Percentiles rank a stretch among this genome's conserved stretches.
Conservation (phyloP, 164 flowering plant genomes). For the Cinnamomum micranthum region DNA sequence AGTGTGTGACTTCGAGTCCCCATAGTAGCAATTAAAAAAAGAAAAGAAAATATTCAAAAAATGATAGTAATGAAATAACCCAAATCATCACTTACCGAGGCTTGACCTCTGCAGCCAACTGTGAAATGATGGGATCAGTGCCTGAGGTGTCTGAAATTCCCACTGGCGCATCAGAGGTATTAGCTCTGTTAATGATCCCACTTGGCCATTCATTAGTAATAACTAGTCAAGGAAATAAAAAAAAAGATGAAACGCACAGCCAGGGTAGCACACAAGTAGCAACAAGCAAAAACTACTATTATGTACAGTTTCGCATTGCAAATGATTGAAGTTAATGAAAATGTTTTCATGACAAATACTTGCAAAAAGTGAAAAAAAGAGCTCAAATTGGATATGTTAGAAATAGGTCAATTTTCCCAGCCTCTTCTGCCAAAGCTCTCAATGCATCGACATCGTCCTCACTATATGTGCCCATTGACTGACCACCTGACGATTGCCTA, state of each 20-base stretch:
- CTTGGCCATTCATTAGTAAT: constrained; percentile 96
- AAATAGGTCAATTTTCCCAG: constrained; percentile 77
- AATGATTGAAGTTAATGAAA: neutral
- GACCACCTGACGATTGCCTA: constrained; percentile 45
- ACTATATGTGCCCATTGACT: constrained; percentile 60
- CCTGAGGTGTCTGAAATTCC: constrained; percentile 54
- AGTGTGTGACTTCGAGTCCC: too few species aligned
- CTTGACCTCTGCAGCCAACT: constrained; percentile 80
- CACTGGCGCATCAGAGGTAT: constrained; percentile 43
- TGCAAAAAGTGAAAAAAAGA: too few species aligned
- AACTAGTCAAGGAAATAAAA: constrained; percentile 52
- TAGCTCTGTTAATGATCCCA: constrained; percentile 58
- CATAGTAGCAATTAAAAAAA: too few species aligned
- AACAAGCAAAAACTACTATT: neutral
- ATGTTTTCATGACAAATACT: neutral
- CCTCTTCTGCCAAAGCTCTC: constrained; percentile 88
- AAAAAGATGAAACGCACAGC: neutral
- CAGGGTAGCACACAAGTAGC: neutral
- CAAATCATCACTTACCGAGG: constrained; percentile 64
- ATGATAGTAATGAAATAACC: neutral
- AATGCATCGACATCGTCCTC: constrained; percentile 90
- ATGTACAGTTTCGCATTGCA: neutral
- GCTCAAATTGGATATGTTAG: constrained; percentile 74
- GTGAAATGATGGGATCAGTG: constrained; percentile 54
- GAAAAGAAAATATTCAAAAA: neutral